A percentile compares a stretch with the other conserved stretches of the same genome.
phyloP scores from a whole-genome alignment of 2,329 filamentous ascomycete genomes.

The Epichloe bromicola region DNA sequence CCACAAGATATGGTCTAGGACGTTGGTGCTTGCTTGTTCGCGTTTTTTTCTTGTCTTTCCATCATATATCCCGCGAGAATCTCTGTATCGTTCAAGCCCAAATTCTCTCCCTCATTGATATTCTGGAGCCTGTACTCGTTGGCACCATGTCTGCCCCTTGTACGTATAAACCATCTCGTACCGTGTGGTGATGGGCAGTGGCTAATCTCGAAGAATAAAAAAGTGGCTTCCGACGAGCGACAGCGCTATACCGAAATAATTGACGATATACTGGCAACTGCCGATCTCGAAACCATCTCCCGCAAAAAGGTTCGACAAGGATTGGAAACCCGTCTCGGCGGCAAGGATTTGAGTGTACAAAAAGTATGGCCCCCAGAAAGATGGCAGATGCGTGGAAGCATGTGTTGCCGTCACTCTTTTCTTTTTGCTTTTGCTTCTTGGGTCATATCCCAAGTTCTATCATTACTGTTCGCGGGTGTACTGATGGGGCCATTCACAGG shows the following conservation, averaged over 20 bases:
- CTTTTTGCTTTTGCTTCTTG: neutral
- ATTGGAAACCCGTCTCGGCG: slow-evolving; percentile 39
- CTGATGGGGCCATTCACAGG: slow-evolving; percentile 31
- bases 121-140: neutral
- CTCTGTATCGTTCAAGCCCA: neutral
- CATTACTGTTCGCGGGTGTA: neutral
- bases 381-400: too few relatives aligned
- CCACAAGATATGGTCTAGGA: slow-evolving; percentile 9
- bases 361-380: slow-evolving; percentile 25
- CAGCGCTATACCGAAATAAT: slow-evolving; percentile 44
- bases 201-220: neutral
- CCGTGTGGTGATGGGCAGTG: neutral
- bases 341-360: slow-evolving; percentile 44
- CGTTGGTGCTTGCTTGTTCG: neutral
- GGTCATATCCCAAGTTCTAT: neutral
- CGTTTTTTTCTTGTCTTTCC: neutral
- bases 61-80: neutral
- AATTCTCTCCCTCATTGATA: neutral
- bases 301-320: slow-evolving; percentile 49
- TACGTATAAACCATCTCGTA: slow-evolving; percentile 6
- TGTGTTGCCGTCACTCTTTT: too few relatives aligned
- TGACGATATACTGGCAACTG: slow-evolving; percentile 43
- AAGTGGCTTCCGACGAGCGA: slow-evolving; percentile 38
- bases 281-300: slow-evolving; percentile 49
- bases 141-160: slow-evolving; percentile 13